These are phyloP conservation scores for Sonneratia alba DNA, from an alignment of 345 rosid species.

Conservation along the genomic window DNA sequence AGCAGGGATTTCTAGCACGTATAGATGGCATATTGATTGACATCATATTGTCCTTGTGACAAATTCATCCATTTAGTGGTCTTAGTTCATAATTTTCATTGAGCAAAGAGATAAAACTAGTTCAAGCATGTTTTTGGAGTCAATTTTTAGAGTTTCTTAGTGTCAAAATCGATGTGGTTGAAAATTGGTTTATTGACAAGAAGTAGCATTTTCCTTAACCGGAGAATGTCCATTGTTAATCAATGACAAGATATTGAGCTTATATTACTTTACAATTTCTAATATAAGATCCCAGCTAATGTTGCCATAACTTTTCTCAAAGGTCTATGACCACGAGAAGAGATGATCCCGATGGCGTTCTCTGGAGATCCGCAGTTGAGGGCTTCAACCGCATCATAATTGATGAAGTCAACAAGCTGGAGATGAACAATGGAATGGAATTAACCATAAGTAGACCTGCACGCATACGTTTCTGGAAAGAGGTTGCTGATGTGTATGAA, in stretches of 20 bases:
- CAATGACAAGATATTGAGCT: neutral
- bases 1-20: neutral
- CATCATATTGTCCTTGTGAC: neutral
- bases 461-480: conserved; percentile 84
- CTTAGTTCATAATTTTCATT: neutral
- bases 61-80: neutral
- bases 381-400: conserved; percentile 74
- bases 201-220: neutral
- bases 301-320: conserved; percentile 9
- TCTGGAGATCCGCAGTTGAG: conserved; percentile 85
- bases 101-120: neutral
- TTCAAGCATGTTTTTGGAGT: neutral
- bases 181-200: neutral
- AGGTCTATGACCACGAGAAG: conserved; percentile 96
- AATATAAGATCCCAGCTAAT: neutral
- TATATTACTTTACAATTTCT: neutral
- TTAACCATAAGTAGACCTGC: conserved; percentile 48
- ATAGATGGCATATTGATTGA: neutral
- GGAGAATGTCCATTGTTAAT: neutral
- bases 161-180: neutral
- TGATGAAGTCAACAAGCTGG: conserved; percentile 45
- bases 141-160: neutral
- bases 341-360: conserved; percentile 87
- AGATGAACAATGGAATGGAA: conserved; percentile 31
- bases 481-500: conserved; percentile 87